phyloP scores from a whole-genome alignment of 768 basidiomycete species.

The Auriscalpium vulgare region DNA sequence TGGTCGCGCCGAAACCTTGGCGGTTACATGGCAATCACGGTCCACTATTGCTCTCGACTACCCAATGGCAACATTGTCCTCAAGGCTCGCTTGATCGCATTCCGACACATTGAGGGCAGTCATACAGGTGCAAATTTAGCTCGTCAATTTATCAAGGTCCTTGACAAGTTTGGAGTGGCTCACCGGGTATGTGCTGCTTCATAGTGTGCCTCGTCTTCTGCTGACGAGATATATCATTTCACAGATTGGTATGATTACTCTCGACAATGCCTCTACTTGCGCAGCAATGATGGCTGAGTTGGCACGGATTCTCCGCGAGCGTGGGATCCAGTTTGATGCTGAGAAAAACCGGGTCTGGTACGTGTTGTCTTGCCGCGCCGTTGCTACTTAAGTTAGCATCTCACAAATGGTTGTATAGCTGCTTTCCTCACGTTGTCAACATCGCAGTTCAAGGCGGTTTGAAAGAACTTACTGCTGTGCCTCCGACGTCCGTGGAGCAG shows the following conservation, averaged over 20 bases:
- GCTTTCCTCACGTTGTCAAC: background rate
- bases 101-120: constrained; percentile 22
- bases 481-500: too few species aligned
- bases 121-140: constrained; percentile 16
- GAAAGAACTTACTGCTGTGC: background rate
- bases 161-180: background rate
- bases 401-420: background rate
- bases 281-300: constrained; percentile 25
- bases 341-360: background rate
- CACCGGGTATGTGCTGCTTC: background rate
- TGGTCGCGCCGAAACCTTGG: constrained; percentile 1
- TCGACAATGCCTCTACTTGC: constrained; percentile 31
- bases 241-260: constrained; percentile 19
- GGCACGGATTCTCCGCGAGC: background rate
- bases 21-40: constrained; percentile 6
- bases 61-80: constrained; percentile 16
- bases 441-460: background rate
- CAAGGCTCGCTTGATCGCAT: constrained; percentile 22
- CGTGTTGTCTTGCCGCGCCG: background rate
- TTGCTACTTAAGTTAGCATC: background rate
- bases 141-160: background rate
- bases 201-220: background rate
- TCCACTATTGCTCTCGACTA: constrained; percentile 4
- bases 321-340: background rate
- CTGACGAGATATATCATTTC: background rate